These are phyloP conservation scores for Ogataea ramenticola DNA, from an alignment of 805 yeast genomes.

Conservation along the genomic window DNA sequence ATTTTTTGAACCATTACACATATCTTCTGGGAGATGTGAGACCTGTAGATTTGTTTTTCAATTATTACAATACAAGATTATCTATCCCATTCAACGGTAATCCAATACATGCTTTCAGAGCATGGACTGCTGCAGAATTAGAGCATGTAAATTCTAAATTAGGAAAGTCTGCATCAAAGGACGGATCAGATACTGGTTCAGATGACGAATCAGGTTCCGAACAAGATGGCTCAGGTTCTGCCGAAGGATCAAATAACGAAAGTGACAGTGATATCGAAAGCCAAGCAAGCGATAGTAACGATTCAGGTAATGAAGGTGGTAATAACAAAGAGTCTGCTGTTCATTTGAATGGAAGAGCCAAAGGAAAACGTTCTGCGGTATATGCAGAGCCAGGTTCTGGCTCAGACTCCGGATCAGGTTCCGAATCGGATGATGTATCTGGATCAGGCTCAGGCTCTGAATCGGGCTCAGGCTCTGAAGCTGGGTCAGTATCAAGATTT, in stretches of 20 bases:
- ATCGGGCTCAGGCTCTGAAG: too few species aligned
- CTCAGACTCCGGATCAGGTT: background rate
- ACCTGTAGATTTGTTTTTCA: background rate
- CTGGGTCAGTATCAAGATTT: background rate
- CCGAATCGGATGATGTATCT: background rate
- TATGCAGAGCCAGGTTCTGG: background rate
- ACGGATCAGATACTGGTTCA: background rate
- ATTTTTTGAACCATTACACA: background rate
- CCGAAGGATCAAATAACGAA: background rate
- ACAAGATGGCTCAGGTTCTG: background rate
- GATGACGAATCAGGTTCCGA: background rate
- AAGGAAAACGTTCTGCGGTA: too few species aligned
- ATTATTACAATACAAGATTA: background rate
- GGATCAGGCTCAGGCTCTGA: too few species aligned
- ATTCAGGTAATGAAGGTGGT: background rate
- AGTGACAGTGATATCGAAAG: background rate
- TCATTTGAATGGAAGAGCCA: too few species aligned
- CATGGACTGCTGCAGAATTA: background rate
- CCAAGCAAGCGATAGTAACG: background rate
- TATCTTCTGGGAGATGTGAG: background rate
- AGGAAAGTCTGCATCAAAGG: background rate
- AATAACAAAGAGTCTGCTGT: too few species aligned
- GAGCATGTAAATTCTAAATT: background rate
- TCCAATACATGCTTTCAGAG: background rate
- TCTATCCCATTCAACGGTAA: background rate